These are phyloP conservation scores for Exserohilum rostratum DNA, from an alignment of 2,329 filamentous ascomycete genomes.

Conservation along the genomic window DNA sequence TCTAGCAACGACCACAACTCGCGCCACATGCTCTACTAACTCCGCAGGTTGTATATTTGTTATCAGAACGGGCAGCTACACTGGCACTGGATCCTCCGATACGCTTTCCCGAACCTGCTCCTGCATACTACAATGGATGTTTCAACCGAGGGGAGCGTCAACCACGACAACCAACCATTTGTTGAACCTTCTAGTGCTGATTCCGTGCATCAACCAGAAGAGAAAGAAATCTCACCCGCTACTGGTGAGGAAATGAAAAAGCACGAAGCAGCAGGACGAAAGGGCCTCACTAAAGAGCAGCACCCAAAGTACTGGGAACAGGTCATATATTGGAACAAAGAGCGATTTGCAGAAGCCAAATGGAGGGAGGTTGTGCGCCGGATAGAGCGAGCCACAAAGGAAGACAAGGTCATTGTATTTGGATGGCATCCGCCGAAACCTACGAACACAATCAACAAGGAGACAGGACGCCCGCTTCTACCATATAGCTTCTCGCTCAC, in stretches of 20 bases:
- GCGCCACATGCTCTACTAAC: background rate
- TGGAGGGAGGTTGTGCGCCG: conserved; percentile 9
- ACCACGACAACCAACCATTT: background rate
- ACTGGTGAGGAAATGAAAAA: conserved; percentile 8
- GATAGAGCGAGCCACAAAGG: conserved; percentile 7
- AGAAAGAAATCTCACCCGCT: background rate
- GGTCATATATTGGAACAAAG: conserved; percentile 15
- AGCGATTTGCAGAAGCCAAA: conserved; percentile 18
- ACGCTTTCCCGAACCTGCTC: too few species aligned
- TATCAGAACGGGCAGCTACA: background rate
- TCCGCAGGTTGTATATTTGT: background rate
- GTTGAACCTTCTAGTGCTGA: background rate
- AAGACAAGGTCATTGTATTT: conserved; percentile 9
- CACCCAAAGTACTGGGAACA: conserved; percentile 10
- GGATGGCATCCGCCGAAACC: background rate
- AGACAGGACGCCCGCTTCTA: background rate
- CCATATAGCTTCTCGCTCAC: conserved; percentile 7
- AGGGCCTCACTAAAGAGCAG: conserved; percentile 17
- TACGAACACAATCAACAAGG: background rate
- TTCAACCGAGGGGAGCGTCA: too few species aligned
- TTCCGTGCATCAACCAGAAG: background rate
- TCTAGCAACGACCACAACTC: background rate
- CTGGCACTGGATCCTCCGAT: too few species aligned
- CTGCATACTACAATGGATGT: too few species aligned
- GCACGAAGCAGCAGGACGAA: conserved; percentile 24